phyloP scores from a whole-genome alignment of 306 rosid genomes.

The Benincasa hispida region DNA sequence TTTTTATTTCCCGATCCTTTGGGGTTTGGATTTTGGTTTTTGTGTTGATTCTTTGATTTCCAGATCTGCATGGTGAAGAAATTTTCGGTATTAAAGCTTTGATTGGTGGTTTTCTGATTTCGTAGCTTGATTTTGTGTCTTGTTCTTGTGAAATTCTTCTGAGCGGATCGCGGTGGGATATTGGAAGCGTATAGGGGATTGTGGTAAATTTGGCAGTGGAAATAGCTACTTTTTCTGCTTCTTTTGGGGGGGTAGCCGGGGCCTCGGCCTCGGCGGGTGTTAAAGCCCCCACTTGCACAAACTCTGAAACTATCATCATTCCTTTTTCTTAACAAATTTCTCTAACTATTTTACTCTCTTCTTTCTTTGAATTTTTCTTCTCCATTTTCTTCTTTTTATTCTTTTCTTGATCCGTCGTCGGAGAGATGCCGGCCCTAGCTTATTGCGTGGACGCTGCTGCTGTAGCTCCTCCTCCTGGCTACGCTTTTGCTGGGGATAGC shows the following conservation, averaged over 20 bases:
- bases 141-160: conserved; percentile 13
- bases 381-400: neutral
- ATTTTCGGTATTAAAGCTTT: conserved; percentile 7
- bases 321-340: conserved; percentile 11
- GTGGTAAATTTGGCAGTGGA: conserved; percentile 32
- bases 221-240: conserved; percentile 39
- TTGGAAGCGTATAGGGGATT: conserved; percentile 20
- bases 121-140: no score
- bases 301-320: conserved; percentile 3
- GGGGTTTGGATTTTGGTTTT: neutral
- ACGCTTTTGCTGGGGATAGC: conserved; percentile 46
- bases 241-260: conserved; percentile 99
- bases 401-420: conserved; percentile 20
- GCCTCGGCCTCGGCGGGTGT: conserved; percentile 99
- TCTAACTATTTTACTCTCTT: conserved; percentile 9
- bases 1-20: neutral
- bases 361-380: neutral
- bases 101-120: neutral
- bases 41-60: neutral
- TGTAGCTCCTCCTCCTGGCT: conserved; percentile 57
- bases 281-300: conserved; percentile 84
- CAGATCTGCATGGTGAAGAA: conserved; percentile 39
- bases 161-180: conserved; percentile 58
- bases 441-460: conserved; percentile 72
- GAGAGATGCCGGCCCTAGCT: conserved; percentile 88